Conservation (phyloP, 1,139 yeast species). For the Candida buenavistaensis region DNA sequence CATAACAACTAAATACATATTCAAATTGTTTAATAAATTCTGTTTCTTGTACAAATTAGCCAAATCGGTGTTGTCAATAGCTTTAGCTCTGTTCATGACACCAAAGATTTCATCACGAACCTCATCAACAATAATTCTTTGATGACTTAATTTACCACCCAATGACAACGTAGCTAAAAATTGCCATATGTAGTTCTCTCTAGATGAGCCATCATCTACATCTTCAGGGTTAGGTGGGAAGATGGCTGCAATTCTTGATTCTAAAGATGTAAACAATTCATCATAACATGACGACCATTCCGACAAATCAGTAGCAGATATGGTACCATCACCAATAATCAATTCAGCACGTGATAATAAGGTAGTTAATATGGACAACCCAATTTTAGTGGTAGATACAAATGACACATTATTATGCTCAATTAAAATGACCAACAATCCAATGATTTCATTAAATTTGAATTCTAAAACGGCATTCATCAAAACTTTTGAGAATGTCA, state of each 20-base stretch:
- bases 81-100: conserved; percentile 80
- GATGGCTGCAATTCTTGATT: conserved; percentile 72
- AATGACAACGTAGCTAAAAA: conserved; percentile 91
- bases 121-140: conserved; percentile 91
- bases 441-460: conserved; percentile 77
- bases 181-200: conserved; percentile 84
- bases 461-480: conserved; percentile 86
- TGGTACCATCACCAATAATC: conserved; percentile 76
- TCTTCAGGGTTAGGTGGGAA: conserved; percentile 73
- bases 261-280: conserved; percentile 74
- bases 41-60: conserved; percentile 58
- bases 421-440: conserved; percentile 72
- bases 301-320: conserved; percentile 58
- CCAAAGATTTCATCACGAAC: conserved; percentile 93
- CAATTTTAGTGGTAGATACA: conserved; percentile 80
- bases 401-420: conserved; percentile 72
- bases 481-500: conserved; percentile 80
- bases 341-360: conserved; percentile 90
- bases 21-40: conserved; percentile 76
- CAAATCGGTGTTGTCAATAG: conserved; percentile 52
- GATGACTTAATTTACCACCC: conserved; percentile 91
- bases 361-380: conserved; percentile 84
- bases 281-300: conserved; percentile 87
- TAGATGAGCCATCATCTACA: conserved; percentile 64
- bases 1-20: conserved; percentile 92